Evolutionary conservation across 1,284 basidiomycete species (phyloP).

Genomic region (Fistulina hepatica): DNA sequence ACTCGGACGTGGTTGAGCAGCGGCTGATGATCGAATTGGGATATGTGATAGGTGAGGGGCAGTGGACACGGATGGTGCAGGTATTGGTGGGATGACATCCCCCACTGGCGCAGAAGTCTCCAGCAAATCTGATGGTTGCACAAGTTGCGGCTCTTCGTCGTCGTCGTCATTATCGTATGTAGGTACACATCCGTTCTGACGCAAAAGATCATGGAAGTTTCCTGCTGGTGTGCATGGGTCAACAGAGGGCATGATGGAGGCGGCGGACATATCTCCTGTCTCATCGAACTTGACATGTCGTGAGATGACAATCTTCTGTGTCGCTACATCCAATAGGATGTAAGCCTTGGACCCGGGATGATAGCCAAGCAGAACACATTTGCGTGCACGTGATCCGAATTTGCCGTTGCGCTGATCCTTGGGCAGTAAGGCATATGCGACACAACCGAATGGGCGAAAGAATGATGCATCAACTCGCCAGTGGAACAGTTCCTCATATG

Average conservation of each 20-base stretch:
- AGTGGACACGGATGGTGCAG: no score
- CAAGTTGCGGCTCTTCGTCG: neutral
- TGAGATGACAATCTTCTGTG: conserved; percentile 11
- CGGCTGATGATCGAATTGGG: no score
- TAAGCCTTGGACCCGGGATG: conserved; percentile 6
- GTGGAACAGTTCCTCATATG: conserved; percentile 1
- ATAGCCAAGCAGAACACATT: conserved; percentile 6
- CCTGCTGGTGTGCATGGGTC: conserved; percentile 11
- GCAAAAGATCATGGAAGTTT: neutral
- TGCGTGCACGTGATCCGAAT: conserved; percentile 3
- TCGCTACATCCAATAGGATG: conserved; percentile 12
- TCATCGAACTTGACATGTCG: conserved; percentile 19
- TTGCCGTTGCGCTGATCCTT: conserved; percentile 5
- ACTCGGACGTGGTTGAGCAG: no score
- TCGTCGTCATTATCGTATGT: neutral
- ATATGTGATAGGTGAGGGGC: no score
- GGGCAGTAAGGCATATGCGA: conserved; percentile 6
- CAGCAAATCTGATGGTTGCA: neutral
- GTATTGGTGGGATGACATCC: no score
- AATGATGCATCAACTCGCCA: no score
- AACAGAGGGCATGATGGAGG: neutral
- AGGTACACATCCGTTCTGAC: neutral
- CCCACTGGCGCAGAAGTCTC: neutral
- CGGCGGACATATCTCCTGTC: neutral
- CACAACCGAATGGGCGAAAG: conserved; percentile 7